Evolutionary conservation across 371 early-diverging fungal species (phyloP).

Genomic region (Rhizopus delemar): DNA sequence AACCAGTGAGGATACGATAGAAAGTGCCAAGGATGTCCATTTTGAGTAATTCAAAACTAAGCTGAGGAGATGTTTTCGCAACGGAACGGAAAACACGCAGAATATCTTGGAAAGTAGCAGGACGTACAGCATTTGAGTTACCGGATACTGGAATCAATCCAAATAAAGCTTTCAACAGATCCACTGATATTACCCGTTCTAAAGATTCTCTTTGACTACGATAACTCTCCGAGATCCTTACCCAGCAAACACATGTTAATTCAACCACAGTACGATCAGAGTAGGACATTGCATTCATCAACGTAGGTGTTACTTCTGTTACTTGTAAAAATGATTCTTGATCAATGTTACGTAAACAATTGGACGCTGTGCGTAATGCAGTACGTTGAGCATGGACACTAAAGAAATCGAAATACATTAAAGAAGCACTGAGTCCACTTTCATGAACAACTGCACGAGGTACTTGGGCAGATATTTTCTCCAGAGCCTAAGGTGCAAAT

Average conservation of each 20-base stretch:
- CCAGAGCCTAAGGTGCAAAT: conserved; percentile 59
- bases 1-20: conserved; percentile 62
- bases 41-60: conserved; percentile 58
- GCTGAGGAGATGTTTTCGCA: conserved; percentile 62
- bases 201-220: conserved; percentile 54
- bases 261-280: conserved; percentile 77
- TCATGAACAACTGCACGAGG: conserved; percentile 74
- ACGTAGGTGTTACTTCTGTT: conserved; percentile 67
- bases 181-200: conserved; percentile 51
- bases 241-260: conserved; percentile 67
- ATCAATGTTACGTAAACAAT: conserved; percentile 71
- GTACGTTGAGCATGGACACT: conserved; percentile 83
- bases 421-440: conserved; percentile 74
- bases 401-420: conserved; percentile 92
- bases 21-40: conserved; percentile 58
- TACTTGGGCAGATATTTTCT: conserved; percentile 73
- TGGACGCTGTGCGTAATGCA: conserved; percentile 79
- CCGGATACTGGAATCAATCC: conserved; percentile 47
- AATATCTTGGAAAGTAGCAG: conserved; percentile 60
- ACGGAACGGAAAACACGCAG: conserved; percentile 63
- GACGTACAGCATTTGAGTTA: conserved; percentile 42
- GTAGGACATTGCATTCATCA: conserved; percentile 69
- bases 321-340: conserved; percentile 62
- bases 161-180: conserved; percentile 49
- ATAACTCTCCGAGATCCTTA: conserved; percentile 64